A percentile compares a stretch with the other conserved stretches of the same genome.
These are phyloP conservation scores for Malassezia japonica DNA, from an alignment of 1,284 basidiomycete genomes.

Conservation along the genomic window DNA sequence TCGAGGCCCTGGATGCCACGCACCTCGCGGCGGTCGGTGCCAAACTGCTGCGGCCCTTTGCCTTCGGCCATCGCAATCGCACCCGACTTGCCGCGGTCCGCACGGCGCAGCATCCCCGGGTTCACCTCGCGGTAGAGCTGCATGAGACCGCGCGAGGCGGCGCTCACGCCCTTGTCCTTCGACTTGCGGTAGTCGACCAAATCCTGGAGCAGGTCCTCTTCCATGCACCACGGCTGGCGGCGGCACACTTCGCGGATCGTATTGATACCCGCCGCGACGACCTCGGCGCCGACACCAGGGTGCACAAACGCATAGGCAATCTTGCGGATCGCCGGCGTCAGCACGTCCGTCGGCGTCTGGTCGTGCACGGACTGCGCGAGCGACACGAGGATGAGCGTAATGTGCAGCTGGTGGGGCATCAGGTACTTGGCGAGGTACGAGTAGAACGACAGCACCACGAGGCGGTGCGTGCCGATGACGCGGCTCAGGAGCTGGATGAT, in stretches of 20 bases:
- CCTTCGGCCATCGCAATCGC: constrained; percentile 35
- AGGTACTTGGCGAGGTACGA: constrained; percentile 89
- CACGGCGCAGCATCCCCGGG: constrained; percentile 76
- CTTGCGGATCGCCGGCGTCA: constrained; percentile 81
- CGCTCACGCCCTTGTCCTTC: constrained; percentile 82
- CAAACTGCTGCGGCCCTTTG: constrained; percentile 57
- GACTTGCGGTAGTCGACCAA: constrained; percentile 89
- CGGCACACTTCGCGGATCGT: constrained; percentile 84
- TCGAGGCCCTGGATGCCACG: constrained; percentile 71
- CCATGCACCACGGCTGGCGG: constrained; percentile 89
- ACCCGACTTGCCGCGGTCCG: constrained; percentile 58
- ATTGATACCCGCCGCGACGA: constrained; percentile 91
- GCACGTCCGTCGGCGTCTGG: constrained; percentile 82
- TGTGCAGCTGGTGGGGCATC: constrained; percentile 80
- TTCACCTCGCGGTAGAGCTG: constrained; percentile 94
- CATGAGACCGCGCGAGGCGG: constrained; percentile 75
- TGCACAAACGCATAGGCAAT: constrained; percentile 93
- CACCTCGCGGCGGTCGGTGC: constrained; percentile 61
- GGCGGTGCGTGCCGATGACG: constrained; percentile 84
- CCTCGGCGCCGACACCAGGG: constrained; percentile 88
- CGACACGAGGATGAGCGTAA: constrained; percentile 86
- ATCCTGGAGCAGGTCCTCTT: constrained; percentile 82
- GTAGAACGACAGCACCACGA: constrained; percentile 91
- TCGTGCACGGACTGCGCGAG: constrained; percentile 94
- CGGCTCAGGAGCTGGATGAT: constrained; percentile 96